phyloP scores from a whole-genome alignment of 352 stramenopile genomes.

The Phytophthora foliorum region DNA sequence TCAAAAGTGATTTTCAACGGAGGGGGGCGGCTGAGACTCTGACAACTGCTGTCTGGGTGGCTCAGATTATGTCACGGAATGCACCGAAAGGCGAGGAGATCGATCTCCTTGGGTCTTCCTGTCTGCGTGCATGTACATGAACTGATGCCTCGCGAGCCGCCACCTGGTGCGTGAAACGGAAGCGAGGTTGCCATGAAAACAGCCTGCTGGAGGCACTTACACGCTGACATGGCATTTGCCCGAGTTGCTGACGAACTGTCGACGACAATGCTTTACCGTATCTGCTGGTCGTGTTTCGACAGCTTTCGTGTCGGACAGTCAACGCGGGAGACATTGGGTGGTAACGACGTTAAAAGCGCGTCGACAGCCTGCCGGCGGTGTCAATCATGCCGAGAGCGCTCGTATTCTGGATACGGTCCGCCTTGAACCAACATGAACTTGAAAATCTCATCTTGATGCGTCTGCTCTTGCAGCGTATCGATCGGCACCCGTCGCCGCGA shows the following conservation, averaged over 20 bases:
- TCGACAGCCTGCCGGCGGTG: constrained; percentile 1
- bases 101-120: too few relatives aligned
- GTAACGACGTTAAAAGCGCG: constrained; percentile 11
- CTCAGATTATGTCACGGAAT: constrained; percentile 49
- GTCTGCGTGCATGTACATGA: too few relatives aligned
- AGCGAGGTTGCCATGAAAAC: constrained; percentile 28
- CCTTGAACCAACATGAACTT: constrained; percentile 7
- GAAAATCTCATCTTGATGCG: constrained; percentile 16
- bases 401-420: constrained; percentile 7
- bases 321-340: background rate
- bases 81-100: constrained; percentile 49
- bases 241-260: constrained; percentile 15
- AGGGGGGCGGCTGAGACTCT: constrained; percentile 23
- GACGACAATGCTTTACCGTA: background rate
- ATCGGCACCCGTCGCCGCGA: constrained; percentile 9
- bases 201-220: constrained; percentile 30
- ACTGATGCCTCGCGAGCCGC: constrained; percentile 16
- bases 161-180: constrained; percentile 20
- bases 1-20: constrained; percentile 39
- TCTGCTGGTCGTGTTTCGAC: constrained; percentile 6
- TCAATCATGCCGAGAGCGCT: constrained; percentile 4
- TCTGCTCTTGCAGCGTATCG: constrained; percentile 17
- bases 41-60: constrained; percentile 39
- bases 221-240: constrained; percentile 1
- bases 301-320: constrained; percentile 1